phyloP scores from a whole-genome alignment of 164 flowering plant genomes.

The Protea cynaroides region DNA sequence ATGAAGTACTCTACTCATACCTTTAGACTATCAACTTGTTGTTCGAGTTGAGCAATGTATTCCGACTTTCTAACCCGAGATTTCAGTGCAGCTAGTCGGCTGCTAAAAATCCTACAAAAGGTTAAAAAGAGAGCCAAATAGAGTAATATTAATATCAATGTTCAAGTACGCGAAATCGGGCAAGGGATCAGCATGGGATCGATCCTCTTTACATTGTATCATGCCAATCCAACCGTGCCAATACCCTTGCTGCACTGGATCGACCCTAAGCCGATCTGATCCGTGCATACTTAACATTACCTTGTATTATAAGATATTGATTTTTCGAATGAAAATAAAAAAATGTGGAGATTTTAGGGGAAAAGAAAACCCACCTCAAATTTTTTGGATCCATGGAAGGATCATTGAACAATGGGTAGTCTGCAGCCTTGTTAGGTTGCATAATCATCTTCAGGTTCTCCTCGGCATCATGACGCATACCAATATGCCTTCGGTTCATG shows the following conservation, averaged over 20 bases:
- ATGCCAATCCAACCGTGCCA: too few species aligned
- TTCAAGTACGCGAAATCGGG: too few species aligned
- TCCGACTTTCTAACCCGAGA: constrained; percentile 19
- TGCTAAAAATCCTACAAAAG: constrained; percentile 17
- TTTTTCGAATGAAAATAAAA: too few species aligned
- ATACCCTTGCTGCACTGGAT: too few species aligned
- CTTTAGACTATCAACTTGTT: not conserved
- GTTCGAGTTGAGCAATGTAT: constrained; percentile 17
- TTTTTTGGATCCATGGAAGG: constrained; percentile 13
- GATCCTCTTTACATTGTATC: too few species aligned
- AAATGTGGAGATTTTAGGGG: not conserved
- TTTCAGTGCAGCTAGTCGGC: constrained; percentile 21
- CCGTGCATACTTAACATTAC: too few species aligned
- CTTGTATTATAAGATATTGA: too few species aligned
- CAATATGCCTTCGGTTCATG: not conserved
- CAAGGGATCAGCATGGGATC: too few species aligned
- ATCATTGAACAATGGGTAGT: too few species aligned
- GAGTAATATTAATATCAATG: too few species aligned
- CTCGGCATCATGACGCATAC: not conserved
- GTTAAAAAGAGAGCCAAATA: not conserved
- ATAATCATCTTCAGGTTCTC: not conserved
- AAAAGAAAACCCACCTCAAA: constrained; percentile 8
- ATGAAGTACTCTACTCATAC: not conserved
- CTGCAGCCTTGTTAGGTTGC: too few species aligned
- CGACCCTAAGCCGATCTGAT: too few species aligned